Evolutionary conservation across 106 monocot genomes (phyloP), one percentile per base, ranked within the genome.

Genomic region (Dactylorhiza incarnata): DNA sequence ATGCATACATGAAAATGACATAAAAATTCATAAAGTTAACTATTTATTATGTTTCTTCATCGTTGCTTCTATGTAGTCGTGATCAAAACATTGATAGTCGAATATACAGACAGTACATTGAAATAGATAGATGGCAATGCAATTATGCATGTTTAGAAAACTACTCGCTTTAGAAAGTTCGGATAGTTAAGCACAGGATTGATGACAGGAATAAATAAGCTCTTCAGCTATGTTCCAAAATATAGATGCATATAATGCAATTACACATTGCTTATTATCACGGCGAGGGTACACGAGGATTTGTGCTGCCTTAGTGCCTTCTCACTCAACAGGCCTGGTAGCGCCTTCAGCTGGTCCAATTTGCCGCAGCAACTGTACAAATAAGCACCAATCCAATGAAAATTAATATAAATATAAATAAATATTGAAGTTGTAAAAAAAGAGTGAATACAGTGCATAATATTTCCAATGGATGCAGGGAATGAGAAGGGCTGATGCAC

Each of bases 331-430:
- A 52, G 79, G 37, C 61, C 73, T 8, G 19, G 63, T 73, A 22
- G 61, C 79, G 54, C 43, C 44, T 37, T 79, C 79, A 43, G 44
- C 49, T 47, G 73, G 50, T 49, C 74, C 80, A 5, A 43, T 24
- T 46, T 80, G 74, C 26, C 75, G 54, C 68, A 75, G 52, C 25
- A 70, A 53, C 75, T 81, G 74, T 51, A 74, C 11, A 58, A 58
- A 19, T 5, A 58, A 20, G 11, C 20, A 9, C 22, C 58, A 20
- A 7, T 58, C 22, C 20, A 58, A 9, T 20, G 54, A 15, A 54
- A 15, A 5, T 54, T 54, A 13, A 54, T 16, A 54, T 17, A 54
- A 5, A 16, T 14, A 5, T 54, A 54, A 5, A 16, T 14, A 5
- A 14, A 54, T 6, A 22, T 20, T 19, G 5, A 58, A 9, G n/a